These are phyloP conservation scores for Botryosphaeria agaves DNA, from an alignment of 2,329 filamentous ascomycete genomes.

Conservation along the genomic window DNA sequence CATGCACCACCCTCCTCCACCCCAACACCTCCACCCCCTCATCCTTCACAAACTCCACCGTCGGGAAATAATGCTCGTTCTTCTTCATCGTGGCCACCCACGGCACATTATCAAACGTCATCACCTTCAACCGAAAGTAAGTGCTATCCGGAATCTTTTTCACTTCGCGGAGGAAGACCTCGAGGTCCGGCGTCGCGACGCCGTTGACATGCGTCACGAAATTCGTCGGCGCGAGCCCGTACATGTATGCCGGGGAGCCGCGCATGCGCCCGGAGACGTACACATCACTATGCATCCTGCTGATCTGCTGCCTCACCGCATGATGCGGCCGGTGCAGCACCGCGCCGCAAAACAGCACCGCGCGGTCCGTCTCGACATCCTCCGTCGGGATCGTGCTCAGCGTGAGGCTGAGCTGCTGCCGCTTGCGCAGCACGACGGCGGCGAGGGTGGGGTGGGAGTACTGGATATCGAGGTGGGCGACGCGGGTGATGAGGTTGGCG, in stretches of 20 bases:
- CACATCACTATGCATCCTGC: slow-evolving; percentile 86
- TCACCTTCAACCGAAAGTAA: slow-evolving; percentile 93
- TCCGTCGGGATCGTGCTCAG: slow-evolving; percentile 76
- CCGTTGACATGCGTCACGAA: slow-evolving; percentile 96
- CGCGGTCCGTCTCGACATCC: slow-evolving; percentile 81
- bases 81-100: slow-evolving; percentile 99
- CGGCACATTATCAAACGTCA: slow-evolving; percentile 95
- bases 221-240: slow-evolving; percentile 86
- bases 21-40: slow-evolving; percentile 18
- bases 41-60: slow-evolving; percentile 47
- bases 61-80: slow-evolving; percentile 86
- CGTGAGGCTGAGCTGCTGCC: slow-evolving; percentile 57
- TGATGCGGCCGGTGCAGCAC: slow-evolving; percentile 88
- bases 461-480: slow-evolving; percentile 90
- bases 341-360: slow-evolving; percentile 88
- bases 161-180: slow-evolving; percentile 64
- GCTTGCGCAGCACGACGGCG: slow-evolving; percentile 72
- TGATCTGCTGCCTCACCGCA: slow-evolving; percentile 92
- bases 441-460: slow-evolving; percentile 74
- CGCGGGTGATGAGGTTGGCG: slow-evolving; percentile 78
- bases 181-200: slow-evolving; percentile 63
- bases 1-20: slow-evolving; percentile 6
- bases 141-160: slow-evolving; percentile 88
- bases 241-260: slow-evolving; percentile 73
- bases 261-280: slow-evolving; percentile 81